These are phyloP conservation scores for Lactarius akahatsu DNA, from an alignment of 768 basidiomycete species.

Conservation along the genomic window DNA sequence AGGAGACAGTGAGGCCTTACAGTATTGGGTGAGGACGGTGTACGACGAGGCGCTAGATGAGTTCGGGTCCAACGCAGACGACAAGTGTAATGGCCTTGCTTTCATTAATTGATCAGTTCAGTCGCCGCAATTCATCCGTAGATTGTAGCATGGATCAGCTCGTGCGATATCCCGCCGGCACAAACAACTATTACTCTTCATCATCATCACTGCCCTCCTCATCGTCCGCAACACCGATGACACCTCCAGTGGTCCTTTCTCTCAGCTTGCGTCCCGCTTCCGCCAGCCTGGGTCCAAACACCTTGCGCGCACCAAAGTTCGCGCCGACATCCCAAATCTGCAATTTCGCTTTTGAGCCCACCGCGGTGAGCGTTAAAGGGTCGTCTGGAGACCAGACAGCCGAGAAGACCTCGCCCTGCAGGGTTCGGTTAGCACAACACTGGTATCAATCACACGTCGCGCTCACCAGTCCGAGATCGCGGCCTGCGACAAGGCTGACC, in stretches of 20 bases:
- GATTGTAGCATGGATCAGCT: slow-evolving; percentile 18
- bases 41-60: slow-evolving; percentile 65
- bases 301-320: slow-evolving; percentile 78
- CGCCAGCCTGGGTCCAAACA: slow-evolving; percentile 75
- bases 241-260: slow-evolving; percentile 64
- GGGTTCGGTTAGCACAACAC: slow-evolving; percentile 8
- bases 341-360: slow-evolving; percentile 89
- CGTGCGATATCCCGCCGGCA: neutral
- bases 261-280: slow-evolving; percentile 67
- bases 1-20: too few species aligned
- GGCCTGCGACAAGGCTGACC: slow-evolving; percentile 80
- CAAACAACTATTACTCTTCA: slow-evolving; percentile 32
- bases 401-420: slow-evolving; percentile 95
- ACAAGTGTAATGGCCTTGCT: slow-evolving; percentile 30
- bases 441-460: neutral
- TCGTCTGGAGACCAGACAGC: slow-evolving; percentile 91
- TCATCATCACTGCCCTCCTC: slow-evolving; percentile 62
- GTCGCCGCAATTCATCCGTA: slow-evolving; percentile 9
- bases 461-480: slow-evolving; percentile 89
- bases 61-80: slow-evolving; percentile 68
- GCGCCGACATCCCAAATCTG: slow-evolving; percentile 95
- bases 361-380: slow-evolving; percentile 89
- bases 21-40: too few species aligned
- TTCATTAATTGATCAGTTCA: slow-evolving; percentile 16
- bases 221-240: slow-evolving; percentile 67